Evolutionary conservation across 2,329 filamentous ascomycete genomes (phyloP).

Genomic region (Leptographium lundbergii): DNA sequence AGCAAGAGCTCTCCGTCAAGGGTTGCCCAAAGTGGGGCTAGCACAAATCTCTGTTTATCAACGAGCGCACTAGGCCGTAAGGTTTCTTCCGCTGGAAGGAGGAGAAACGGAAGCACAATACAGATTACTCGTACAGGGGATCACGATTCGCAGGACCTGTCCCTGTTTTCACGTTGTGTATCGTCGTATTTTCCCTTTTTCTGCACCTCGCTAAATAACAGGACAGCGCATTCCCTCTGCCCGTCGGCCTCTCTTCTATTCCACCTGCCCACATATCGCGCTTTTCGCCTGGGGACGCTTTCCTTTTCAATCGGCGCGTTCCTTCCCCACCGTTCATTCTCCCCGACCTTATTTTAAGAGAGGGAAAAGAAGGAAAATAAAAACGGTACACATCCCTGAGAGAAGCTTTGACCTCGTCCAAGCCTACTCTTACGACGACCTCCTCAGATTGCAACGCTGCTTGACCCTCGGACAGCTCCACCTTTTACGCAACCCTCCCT

Average conservation of each 20-base stretch:
- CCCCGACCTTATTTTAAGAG: no score
- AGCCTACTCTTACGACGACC: not conserved
- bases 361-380: not conserved
- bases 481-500: not conserved
- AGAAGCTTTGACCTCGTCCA: constrained; percentile 1
- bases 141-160: not conserved
- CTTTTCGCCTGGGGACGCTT: not conserved
- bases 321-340: not conserved
- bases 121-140: not conserved
- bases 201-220: not conserved
- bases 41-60: not conserved
- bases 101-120: not conserved
- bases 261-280: not conserved
- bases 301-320: not conserved
- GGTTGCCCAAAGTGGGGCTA: not conserved
- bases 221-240: not conserved
- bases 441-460: not conserved
- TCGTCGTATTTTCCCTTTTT: constrained; percentile 2
- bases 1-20: not conserved
- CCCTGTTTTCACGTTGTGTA: constrained; percentile 4
- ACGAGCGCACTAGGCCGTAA: not conserved
- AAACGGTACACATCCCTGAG: not conserved
- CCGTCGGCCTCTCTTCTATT: not conserved
- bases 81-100: not conserved
- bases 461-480: not conserved